Conservation (phyloP, 306 rosid genomes). For the Cucurbita ficifolia region DNA sequence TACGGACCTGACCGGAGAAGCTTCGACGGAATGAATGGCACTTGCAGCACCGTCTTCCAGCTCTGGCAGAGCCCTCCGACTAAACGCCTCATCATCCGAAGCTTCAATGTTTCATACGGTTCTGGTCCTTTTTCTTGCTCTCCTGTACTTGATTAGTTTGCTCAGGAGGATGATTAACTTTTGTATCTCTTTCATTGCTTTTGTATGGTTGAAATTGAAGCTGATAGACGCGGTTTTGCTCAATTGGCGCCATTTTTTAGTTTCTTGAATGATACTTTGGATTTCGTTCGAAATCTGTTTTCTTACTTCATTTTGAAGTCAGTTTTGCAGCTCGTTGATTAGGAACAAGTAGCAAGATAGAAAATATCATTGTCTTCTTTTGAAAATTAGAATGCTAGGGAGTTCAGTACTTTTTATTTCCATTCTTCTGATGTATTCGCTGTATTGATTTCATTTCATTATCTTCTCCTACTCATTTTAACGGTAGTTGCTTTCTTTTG, state of each 20-base stretch:
- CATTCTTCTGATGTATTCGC: neutral
- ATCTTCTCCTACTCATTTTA: neutral
- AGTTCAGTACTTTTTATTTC: neutral
- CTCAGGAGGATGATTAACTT: neutral
- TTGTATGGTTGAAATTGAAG: neutral
- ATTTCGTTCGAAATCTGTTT: neutral
- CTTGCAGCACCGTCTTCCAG: constrained; percentile 39
- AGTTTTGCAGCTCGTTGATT: neutral
- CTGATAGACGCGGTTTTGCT: neutral
- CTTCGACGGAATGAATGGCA: neutral
- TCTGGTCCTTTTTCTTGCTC: neutral
- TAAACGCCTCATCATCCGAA: constrained; percentile 13
- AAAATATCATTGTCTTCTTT: too few relatives aligned
- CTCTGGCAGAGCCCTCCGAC: constrained; percentile 36
- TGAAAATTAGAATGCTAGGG: neutral
- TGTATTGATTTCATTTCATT: neutral
- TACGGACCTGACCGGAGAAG: neutral
- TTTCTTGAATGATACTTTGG: neutral
- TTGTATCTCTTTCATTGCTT: neutral
- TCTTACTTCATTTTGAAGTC: neutral
- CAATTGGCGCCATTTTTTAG: neutral
- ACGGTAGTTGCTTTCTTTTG: neutral
- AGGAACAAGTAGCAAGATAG: neutral
- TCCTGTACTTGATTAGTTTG: neutral
- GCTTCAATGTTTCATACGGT: constrained; percentile 31